These are phyloP conservation scores for Nemania sp. DNA, from an alignment of 2,329 filamentous ascomycete genomes.

Conservation along the genomic window DNA sequence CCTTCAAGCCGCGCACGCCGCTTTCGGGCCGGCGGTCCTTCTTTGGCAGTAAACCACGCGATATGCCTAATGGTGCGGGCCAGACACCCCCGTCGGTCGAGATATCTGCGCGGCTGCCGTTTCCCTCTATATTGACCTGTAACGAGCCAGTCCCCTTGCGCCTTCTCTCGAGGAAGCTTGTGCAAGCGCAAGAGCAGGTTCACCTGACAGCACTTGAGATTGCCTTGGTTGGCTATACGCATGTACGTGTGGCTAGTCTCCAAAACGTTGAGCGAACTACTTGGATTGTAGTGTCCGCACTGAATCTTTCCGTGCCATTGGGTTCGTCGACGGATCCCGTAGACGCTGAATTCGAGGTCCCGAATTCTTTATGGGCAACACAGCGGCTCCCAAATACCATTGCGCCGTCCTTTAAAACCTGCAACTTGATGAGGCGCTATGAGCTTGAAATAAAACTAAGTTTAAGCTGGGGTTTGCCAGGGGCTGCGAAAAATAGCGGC, in stretches of 20 bases:
- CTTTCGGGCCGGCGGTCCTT: conserved; percentile 54
- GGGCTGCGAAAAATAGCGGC: conserved; percentile 13
- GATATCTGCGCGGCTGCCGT: conserved; percentile 75
- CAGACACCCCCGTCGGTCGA: conserved; percentile 71
- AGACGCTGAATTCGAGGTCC: conserved; percentile 70
- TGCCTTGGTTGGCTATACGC: conserved; percentile 77
- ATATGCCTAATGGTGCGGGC: conserved; percentile 33
- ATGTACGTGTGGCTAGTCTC: conserved; percentile 77
- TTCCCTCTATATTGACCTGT: conserved; percentile 86
- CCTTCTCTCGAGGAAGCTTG: conserved; percentile 76
- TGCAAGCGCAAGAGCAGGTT: conserved; percentile 67
- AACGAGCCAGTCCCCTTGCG: conserved; percentile 83
- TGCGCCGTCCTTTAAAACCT: conserved; percentile 83
- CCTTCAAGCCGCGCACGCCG: conserved; percentile 52
- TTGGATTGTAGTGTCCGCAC: conserved; percentile 75
- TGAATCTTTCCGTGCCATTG: conserved; percentile 72
- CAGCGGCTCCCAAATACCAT: conserved; percentile 80
- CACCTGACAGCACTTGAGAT: conserved; percentile 81
- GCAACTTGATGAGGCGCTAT: conserved; percentile 82
- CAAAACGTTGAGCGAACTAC: conserved; percentile 68
- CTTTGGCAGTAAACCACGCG: conserved; percentile 49
- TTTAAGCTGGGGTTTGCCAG: conserved; percentile 65
- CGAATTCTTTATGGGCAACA: conserved; percentile 72
- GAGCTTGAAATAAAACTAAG: conserved; percentile 82
- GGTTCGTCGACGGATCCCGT: conserved; percentile 60